phyloP scores from a whole-genome alignment of 441 rosid genomes.

The Mallotus repandus region DNA sequence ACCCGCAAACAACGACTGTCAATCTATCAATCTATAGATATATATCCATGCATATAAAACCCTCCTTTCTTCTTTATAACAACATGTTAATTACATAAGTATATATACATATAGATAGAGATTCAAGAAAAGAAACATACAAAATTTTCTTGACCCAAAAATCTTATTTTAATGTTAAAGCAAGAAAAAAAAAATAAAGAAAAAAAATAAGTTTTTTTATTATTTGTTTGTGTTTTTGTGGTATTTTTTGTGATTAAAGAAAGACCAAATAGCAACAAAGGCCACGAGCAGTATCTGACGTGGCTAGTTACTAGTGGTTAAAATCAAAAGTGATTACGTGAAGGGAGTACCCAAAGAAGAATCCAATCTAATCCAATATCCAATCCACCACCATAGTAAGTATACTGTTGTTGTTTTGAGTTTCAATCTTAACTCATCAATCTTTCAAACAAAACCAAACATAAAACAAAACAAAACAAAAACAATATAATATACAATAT shows the following conservation, averaged over 20 bases:
- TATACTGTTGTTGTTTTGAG: not conserved
- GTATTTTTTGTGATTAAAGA: not conserved
- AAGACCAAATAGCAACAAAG: conserved; percentile 10
- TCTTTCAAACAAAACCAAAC: not conserved
- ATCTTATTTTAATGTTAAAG: too few species aligned
- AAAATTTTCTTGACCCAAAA: not conserved
- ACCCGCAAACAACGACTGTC: conserved; percentile 54
- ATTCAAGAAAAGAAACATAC: not conserved
- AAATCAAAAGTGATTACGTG: conserved; percentile 13
- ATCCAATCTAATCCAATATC: conserved; percentile 2
- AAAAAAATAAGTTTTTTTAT: too few species aligned
- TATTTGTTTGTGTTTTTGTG: too few species aligned
- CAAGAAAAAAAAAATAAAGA: too few species aligned
- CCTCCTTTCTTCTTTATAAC: not conserved
- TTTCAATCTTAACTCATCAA: not conserved
- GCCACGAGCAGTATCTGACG: conserved; percentile 22
- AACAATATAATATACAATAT: too few species aligned
- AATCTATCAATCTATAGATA: conserved; percentile 6
- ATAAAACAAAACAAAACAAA: not conserved
- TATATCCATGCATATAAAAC: not conserved
- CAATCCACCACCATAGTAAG: too few species aligned
- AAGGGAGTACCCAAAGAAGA: conserved; percentile 9
- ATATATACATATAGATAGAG: not conserved
- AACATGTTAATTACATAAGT: not conserved
- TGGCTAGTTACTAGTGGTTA: conserved; percentile 19